Base-by-base conservation (phyloP, 768 basidiomycete genomes). In the Podaxis rugospora region DNA sequence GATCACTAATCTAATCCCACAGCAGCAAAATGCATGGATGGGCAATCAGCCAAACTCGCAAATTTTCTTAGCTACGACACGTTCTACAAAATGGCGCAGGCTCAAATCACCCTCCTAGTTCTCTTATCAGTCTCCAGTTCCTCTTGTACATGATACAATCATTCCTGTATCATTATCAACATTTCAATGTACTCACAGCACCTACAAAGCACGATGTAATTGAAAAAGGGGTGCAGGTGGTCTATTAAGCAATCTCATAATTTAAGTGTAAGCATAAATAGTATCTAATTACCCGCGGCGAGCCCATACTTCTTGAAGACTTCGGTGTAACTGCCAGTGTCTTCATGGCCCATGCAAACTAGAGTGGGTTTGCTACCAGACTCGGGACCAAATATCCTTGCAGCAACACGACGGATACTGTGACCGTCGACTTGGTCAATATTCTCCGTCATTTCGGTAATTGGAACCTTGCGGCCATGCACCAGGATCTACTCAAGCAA, bases 401-500 rank as follows among this genome's bases (percentile, higher is more conserved):
- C 77, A 4, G 93, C 94, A 10, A 94, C 93, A 21, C 87, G 83
- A 60, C 81, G 85, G 32, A 98, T 77, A 61, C 89, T 87, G 47
- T 84, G 80, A 1, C 86, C 70, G 6, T 85, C 85, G 59, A 98
- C 85, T 39, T 79, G 76, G 72, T 94, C 92, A 63, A 98, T 91
- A 69, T 88, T 88, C 4, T 81, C 85, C 55, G 88, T 88, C 95
- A 98, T 98, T 72, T 98, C 95, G 9, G 84, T 79, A n/a, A 94
- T 80, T 13, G 92, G 86, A 44, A 97, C 82, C 72, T 91, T 94
- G 66, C 90, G 86, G 60, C 86, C 83, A 67, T 96, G 93, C 6
- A 95, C 90, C 61, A 96, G 83, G 32, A 95, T 81, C 89, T 92
- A 65, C 2, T 62, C 40, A 55, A 61, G 39, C 60, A 39, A 32